A percentile compares a stretch with the other conserved stretches of the same genome.
These are phyloP conservation scores for Myxozyma vanderwaltii DNA, from an alignment of 805 yeast genomes.

Conservation along the genomic window DNA sequence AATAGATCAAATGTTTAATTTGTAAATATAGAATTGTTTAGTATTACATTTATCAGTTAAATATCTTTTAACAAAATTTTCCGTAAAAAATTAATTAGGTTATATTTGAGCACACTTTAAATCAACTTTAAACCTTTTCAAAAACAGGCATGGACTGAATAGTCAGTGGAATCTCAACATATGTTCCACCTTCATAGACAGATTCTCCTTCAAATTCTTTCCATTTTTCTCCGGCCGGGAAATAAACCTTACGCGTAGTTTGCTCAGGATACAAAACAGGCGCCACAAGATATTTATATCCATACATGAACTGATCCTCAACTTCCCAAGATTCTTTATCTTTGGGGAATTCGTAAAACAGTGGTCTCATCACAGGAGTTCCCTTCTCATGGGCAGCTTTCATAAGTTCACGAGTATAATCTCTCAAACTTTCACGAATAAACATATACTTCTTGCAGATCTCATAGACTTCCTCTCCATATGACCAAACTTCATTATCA, in stretches of 20 bases:
- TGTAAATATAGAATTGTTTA: neutral
- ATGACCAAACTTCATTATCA: conserved; percentile 34
- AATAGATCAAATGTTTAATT: neutral
- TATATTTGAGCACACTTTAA: neutral
- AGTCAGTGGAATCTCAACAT: conserved; percentile 9
- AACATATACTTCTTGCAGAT: conserved; percentile 32
- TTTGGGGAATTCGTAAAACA: conserved; percentile 30
- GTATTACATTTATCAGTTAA: no score
- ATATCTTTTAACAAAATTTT: neutral
- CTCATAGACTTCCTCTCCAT: conserved; percentile 29
- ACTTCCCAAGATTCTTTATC: conserved; percentile 26
- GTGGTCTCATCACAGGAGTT: conserved; percentile 31
- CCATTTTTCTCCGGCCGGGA: conserved; percentile 29
- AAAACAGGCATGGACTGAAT: conserved; percentile 31
- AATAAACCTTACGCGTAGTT: conserved; percentile 15
- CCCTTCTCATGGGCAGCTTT: conserved; percentile 29
- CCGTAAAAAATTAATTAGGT: no score
- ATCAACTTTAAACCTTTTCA: neutral
- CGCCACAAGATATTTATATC: conserved; percentile 27
- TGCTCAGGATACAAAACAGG: conserved; percentile 28
- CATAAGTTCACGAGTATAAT: conserved; percentile 30
- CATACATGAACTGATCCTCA: conserved; percentile 32
- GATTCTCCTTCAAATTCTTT: conserved; percentile 18
- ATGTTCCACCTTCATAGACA: conserved; percentile 24
- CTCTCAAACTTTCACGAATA: conserved; percentile 25